Conservation (phyloP, 1,284 basidiomycete genomes). For the Cryptococcus floricola region DNA sequence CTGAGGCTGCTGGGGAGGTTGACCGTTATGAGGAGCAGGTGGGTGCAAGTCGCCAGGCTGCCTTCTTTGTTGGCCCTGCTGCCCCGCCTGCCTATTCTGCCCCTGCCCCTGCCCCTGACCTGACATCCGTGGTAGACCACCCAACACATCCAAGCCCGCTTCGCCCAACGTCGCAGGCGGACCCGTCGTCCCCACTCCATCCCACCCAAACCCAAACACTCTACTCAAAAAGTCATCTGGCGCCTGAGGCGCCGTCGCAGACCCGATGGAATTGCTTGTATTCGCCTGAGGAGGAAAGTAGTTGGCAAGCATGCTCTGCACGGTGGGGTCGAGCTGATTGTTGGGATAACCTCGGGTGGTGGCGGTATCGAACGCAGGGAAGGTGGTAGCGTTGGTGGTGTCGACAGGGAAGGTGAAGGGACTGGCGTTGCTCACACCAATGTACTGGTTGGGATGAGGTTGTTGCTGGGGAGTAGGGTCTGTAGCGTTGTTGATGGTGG, state of each 20-base stretch:
- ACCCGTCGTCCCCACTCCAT: conserved; percentile 14
- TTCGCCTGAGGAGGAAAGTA: conserved; percentile 31
- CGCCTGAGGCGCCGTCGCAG: conserved; percentile 9
- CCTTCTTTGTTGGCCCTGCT: background rate
- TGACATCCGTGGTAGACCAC: background rate
- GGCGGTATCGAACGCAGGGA: conserved; percentile 13
- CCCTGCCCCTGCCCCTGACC: conserved; percentile 3
- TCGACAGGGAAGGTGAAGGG: conserved; percentile 36
- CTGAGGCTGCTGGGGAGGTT: background rate
- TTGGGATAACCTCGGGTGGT: conserved; percentile 3
- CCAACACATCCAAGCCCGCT: background rate
- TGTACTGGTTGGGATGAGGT: background rate
- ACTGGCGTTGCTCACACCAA: conserved; percentile 4
- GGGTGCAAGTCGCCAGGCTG: background rate
- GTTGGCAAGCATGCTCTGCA: conserved; percentile 38
- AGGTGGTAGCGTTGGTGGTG: conserved; percentile 12
- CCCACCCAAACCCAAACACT: conserved; percentile 47
- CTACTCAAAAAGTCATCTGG: conserved; percentile 45
- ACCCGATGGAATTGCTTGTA: conserved; percentile 1
- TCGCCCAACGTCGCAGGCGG: background rate
- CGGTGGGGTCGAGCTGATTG: conserved; percentile 36
- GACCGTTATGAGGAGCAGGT: background rate
- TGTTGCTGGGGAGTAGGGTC: conserved; percentile 4
- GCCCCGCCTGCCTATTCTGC: background rate
- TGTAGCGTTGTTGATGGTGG: conserved; percentile 11